Evolutionary conservation across 345 rosid genomes (phyloP).

Genomic region (Reutealis trisperma): DNA sequence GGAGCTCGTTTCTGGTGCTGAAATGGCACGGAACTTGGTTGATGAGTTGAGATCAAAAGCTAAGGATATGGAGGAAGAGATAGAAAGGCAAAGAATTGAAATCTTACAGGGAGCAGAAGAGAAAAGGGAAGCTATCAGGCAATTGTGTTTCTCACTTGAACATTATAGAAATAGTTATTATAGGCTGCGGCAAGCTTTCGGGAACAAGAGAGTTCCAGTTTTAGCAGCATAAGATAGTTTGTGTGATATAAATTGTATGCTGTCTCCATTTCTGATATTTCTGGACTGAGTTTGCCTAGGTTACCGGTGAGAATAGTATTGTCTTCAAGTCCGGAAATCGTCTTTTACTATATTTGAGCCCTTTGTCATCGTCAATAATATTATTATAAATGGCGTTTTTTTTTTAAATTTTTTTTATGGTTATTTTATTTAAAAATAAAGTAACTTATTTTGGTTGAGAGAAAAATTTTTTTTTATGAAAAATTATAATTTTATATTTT

Average conservation of each 20-base stretch:
- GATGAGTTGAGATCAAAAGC: conserved; percentile 42
- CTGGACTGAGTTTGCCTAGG: too few relatives aligned
- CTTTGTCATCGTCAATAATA: too few relatives aligned
- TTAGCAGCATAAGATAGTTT: conserved; percentile 16
- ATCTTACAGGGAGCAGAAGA: conserved; percentile 31
- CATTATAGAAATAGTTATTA: conserved; percentile 32
- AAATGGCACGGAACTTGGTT: conserved; percentile 30
- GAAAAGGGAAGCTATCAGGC: conserved; percentile 39
- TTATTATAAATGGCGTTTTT: too few relatives aligned
- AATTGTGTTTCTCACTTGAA: conserved; percentile 33
- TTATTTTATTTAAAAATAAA: too few relatives aligned
- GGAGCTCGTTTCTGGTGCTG: conserved; percentile 39
- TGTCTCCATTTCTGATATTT: background rate
- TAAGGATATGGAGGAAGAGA: conserved; percentile 53
- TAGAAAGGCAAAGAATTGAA: conserved; percentile 23
- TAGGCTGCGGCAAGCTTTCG: conserved; percentile 18
- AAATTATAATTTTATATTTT: too few relatives aligned
- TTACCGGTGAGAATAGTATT: background rate
- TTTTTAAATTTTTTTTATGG: too few relatives aligned
- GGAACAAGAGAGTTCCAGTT: conserved; percentile 30
- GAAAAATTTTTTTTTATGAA: too few relatives aligned
- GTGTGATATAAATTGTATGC: background rate
- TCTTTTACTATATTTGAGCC: too few relatives aligned
- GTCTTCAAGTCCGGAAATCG: too few relatives aligned
- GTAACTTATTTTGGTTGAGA: too few relatives aligned